Conservation (phyloP, 2,329 filamentous ascomycete genomes). For the Dactylella cylindrospora region DNA sequence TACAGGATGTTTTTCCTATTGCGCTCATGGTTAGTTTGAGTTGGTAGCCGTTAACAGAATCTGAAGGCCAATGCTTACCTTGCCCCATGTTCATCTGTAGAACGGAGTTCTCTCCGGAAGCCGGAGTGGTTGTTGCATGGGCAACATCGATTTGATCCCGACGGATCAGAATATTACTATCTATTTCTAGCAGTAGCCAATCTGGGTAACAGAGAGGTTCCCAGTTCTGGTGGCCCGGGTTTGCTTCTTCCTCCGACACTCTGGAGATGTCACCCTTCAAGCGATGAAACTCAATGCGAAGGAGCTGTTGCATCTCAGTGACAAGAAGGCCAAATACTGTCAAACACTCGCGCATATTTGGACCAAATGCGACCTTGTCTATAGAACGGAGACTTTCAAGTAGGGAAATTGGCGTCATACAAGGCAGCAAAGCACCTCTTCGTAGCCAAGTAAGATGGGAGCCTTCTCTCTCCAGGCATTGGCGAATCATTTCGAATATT, state of each 20-base stretch:
- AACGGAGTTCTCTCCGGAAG: slow-evolving; percentile 60
- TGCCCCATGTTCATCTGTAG: slow-evolving; percentile 70
- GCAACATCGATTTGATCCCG: slow-evolving; percentile 65
- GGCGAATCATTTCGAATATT: neutral
- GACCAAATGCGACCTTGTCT: slow-evolving; percentile 19
- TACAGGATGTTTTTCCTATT: slow-evolving; percentile 61
- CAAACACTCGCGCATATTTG: slow-evolving; percentile 22
- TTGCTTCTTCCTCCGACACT: slow-evolving; percentile 53
- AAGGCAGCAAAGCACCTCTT: slow-evolving; percentile 17
- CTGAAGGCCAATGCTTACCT: slow-evolving; percentile 51
- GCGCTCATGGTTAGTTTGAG: slow-evolving; percentile 22
- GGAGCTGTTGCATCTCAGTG: slow-evolving; percentile 18
- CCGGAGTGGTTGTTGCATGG: slow-evolving; percentile 60
- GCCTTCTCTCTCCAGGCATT: neutral
- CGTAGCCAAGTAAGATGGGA: slow-evolving; percentile 14
- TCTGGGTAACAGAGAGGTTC: slow-evolving; percentile 59
- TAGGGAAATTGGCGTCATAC: slow-evolving; percentile 19
- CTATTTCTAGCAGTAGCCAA: slow-evolving; percentile 65
- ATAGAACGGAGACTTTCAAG: slow-evolving; percentile 21
- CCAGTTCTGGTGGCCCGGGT: slow-evolving; percentile 62
- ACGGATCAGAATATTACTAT: slow-evolving; percentile 64
- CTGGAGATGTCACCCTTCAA: slow-evolving; percentile 42
- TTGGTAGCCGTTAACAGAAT: neutral
- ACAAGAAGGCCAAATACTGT: slow-evolving; percentile 16
- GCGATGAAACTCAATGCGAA: slow-evolving; percentile 29